These are phyloP conservation scores for Paramecium primaurelia DNA, from an alignment of 73 alveolate genomes.

Conservation along the genomic window DNA sequence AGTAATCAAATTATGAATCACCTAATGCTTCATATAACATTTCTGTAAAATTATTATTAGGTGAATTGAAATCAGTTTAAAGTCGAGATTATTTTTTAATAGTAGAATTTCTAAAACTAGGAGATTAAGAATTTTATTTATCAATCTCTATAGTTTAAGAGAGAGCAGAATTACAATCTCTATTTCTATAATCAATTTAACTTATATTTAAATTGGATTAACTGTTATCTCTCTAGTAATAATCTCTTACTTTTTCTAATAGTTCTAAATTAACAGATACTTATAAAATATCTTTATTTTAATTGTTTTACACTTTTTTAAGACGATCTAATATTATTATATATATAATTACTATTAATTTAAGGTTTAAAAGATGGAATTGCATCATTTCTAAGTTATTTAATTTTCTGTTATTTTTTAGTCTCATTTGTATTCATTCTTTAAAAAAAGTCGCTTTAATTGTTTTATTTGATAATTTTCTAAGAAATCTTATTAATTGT, in stretches of 20 bases:
- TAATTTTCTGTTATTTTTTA: neutral
- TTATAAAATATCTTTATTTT: neutral
- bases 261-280: neutral
- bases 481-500: neutral
- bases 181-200: neutral
- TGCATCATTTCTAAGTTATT: neutral
- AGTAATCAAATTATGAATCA: neutral
- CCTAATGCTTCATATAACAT: neutral
- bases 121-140: neutral
- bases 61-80: neutral
- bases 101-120: neutral
- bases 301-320: neutral
- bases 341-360: neutral
- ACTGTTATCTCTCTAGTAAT: neutral
- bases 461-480: neutral
- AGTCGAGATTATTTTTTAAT: neutral
- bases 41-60: neutral
- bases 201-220: neutral
- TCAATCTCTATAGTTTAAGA: neutral
- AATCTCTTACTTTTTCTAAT: neutral
- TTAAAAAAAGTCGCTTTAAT: neutral
- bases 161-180: neutral
- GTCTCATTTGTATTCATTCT: neutral
- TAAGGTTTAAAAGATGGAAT: constrained; percentile 5
- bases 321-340: neutral